These are phyloP conservation scores for Arthroderma uncinatum DNA, from an alignment of 2,329 filamentous ascomycete genomes.

Conservation along the genomic window DNA sequence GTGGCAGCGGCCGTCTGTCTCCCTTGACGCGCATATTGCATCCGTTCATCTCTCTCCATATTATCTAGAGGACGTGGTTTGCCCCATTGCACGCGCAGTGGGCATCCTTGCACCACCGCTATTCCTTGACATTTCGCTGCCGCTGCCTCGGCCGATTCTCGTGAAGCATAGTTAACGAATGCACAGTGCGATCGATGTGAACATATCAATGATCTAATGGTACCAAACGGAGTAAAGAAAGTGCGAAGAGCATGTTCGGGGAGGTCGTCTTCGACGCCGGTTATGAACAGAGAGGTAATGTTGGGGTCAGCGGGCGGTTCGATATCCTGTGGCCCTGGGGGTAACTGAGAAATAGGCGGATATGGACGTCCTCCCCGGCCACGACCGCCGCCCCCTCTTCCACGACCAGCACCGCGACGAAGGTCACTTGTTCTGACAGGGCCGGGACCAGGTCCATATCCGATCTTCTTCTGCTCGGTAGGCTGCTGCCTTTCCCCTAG, in stretches of 20 bases:
- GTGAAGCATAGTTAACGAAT: constrained; percentile 85
- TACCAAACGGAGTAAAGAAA: constrained; percentile 80
- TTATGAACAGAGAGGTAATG: constrained; percentile 88
- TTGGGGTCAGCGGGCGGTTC: constrained; percentile 70
- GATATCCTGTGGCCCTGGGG: constrained; percentile 75
- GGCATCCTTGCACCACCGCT: constrained; percentile 82
- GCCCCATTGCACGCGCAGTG: constrained; percentile 82
- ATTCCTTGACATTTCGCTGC: constrained; percentile 76
- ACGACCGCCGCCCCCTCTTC: constrained; percentile 38
- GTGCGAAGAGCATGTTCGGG: constrained; percentile 84
- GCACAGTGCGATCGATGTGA: constrained; percentile 96
- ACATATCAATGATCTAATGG: constrained; percentile 84
- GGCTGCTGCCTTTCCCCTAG: constrained; percentile 24
- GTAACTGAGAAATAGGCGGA: constrained; percentile 59
- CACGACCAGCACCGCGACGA: constrained; percentile 37
- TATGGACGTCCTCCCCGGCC: constrained; percentile 48
- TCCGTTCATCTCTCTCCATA: constrained; percentile 75
- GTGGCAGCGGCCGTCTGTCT: constrained; percentile 46
- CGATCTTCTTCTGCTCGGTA: constrained; percentile 33
- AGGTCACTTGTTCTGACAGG: constrained; percentile 66
- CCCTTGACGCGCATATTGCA: constrained; percentile 70
- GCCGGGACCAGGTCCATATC: constrained; percentile 51
- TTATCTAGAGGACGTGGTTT: constrained; percentile 83
- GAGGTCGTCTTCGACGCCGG: constrained; percentile 89
- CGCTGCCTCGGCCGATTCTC: constrained; percentile 74